A percentile compares a stretch with the other conserved stretches of the same genome.
phyloP scores from a whole-genome alignment of 2,329 filamentous ascomycete species.

The Chalaropsis ovoidea region DNA sequence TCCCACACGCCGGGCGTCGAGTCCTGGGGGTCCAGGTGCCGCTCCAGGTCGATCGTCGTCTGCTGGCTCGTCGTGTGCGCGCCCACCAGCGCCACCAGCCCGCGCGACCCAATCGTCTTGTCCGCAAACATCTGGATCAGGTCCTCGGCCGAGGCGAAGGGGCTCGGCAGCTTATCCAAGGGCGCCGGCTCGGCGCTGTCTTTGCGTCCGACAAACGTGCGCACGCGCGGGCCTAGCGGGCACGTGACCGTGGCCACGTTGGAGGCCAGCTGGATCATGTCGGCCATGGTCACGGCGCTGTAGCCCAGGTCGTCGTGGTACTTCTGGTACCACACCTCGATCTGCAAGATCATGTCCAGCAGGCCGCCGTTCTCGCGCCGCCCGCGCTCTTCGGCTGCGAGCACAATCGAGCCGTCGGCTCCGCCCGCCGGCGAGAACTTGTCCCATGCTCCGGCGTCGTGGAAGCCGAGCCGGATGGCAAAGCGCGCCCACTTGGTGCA shows the following conservation, averaged over 20 bases:
- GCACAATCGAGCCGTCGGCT: conserved; percentile 40
- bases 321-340: conserved; percentile 35
- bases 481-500: conserved; percentile 38
- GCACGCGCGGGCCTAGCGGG: conserved; percentile 39
- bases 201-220: conserved; percentile 43
- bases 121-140: conserved; percentile 41
- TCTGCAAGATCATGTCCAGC: conserved; percentile 35
- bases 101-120: conserved; percentile 44
- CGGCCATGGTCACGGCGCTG: conserved; percentile 40
- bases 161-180: conserved; percentile 37
- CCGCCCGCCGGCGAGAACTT: conserved; percentile 35
- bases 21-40: conserved; percentile 41
- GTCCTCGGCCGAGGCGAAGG: conserved; percentile 38
- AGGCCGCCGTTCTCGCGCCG: conserved; percentile 41
- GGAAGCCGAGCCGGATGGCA: conserved; percentile 41
- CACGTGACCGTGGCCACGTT: conserved; percentile 42
- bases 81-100: conserved; percentile 45
- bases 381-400: conserved; percentile 34
- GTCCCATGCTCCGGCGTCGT: conserved; percentile 40
- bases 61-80: conserved; percentile 46
- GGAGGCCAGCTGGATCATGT: conserved; percentile 45
- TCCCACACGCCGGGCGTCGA: conserved; percentile 46
- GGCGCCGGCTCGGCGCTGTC: conserved; percentile 37
- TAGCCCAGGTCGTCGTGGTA: conserved; percentile 31
- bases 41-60: conserved; percentile 35